Conservation (phyloP, 495 filamentous ascomycete species). For the Pseudevernia furfuracea region DNA sequence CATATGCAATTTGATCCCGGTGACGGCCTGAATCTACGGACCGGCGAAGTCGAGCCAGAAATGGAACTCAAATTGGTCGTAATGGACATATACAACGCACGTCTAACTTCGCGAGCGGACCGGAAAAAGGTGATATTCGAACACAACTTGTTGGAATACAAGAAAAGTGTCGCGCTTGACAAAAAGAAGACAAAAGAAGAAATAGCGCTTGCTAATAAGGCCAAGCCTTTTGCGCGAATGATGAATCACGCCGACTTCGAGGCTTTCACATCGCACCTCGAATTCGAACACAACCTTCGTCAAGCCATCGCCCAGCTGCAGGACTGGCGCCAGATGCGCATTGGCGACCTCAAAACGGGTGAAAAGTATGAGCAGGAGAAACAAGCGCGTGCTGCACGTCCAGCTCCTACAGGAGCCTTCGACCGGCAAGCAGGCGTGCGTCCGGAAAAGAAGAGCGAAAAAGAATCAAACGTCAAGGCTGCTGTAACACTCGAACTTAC, state of each 20-base stretch:
- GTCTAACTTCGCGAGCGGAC: constrained; percentile 84
- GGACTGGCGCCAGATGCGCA: constrained; percentile 81
- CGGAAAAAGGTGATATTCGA: constrained; percentile 96
- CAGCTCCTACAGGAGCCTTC: constrained; percentile 65
- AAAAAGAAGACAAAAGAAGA: constrained; percentile 97
- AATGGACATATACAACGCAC: constrained; percentile 96
- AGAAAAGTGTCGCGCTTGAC: constrained; percentile 75
- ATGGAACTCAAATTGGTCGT: constrained; percentile 96
- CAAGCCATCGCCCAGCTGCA: constrained; percentile 86
- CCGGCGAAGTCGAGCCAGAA: constrained; percentile 81
- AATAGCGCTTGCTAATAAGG: constrained; percentile 77
- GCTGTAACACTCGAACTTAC: constrained; percentile 63
- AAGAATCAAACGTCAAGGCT: constrained; percentile 36
- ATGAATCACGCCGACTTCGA: constrained; percentile 93
- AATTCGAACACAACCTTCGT: constrained; percentile 84
- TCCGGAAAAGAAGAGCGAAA: constrained; percentile 38
- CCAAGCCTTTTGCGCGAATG: constrained; percentile 92
- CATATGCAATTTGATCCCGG: constrained; percentile 97
- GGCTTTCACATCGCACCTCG: constrained; percentile 68
- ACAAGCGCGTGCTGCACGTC: constrained; percentile 59
- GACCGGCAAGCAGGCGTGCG: constrained; percentile 64
- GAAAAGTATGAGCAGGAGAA: constrained; percentile 97
- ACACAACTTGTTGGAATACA: constrained; percentile 84
- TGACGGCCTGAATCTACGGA: constrained; percentile 76
- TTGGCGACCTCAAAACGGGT: constrained; percentile 73